Conservation (phyloP, 108 stramenopile genomes). For the Fistulifera pelliculosa region DNA sequence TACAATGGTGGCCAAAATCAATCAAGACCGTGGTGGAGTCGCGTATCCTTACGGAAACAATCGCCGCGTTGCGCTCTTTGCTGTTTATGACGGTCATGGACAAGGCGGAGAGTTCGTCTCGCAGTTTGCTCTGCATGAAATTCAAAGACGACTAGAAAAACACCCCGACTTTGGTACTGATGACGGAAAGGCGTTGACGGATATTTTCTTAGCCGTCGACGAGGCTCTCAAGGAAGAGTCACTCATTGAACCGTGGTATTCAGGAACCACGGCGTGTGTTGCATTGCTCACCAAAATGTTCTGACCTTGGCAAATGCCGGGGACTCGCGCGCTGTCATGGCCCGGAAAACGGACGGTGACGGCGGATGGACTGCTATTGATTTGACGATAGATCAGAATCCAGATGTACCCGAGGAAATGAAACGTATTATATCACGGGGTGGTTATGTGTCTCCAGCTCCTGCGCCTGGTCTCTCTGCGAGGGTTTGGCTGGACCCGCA, state of each 20-base stretch:
- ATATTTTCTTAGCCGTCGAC: constrained; percentile 78
- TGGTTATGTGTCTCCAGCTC: constrained; percentile 90
- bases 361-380: constrained; percentile 34
- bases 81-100: constrained; percentile 88
- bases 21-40: constrained; percentile 93
- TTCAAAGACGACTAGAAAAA: constrained; percentile 54
- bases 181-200: constrained; percentile 57
- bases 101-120: constrained; percentile 88
- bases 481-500: constrained; percentile 87
- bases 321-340: constrained; percentile 87
- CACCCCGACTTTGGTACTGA: constrained; percentile 40
- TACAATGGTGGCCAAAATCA: constrained; percentile 60
- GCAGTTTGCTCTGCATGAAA: constrained; percentile 80
- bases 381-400: constrained; percentile 87
- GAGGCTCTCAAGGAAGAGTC: constrained; percentile 46
- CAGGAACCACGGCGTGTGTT: constrained; percentile 89
- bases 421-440: constrained; percentile 77
- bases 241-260: constrained; percentile 71
- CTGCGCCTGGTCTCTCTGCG: constrained; percentile 80
- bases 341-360: constrained; percentile 16
- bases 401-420: constrained; percentile 66
- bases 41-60: constrained; percentile 83
- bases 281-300: constrained; percentile 56
- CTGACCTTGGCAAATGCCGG: constrained; percentile 84
- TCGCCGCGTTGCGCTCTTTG: constrained; percentile 69